These are phyloP conservation scores for Saccharomyces hybrid DNA, from an alignment of 1,139 yeast species.

Conservation along the genomic window DNA sequence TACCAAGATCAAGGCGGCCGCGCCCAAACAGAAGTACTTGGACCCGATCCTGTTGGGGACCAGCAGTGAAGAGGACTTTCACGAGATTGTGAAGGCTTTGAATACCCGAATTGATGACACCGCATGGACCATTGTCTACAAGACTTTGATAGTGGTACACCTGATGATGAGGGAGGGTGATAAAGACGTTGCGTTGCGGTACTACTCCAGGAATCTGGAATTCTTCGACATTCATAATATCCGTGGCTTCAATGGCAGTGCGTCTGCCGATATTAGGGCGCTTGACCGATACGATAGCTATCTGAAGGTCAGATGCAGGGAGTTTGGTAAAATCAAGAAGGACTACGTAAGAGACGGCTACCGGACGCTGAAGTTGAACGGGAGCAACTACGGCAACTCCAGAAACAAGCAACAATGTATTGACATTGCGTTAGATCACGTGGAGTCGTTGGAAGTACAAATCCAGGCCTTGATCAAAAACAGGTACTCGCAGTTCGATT, in stretches of 20 bases:
- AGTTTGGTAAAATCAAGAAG: slow-evolving; percentile 52
- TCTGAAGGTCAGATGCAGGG: slow-evolving; percentile 58
- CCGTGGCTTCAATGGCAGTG: slow-evolving; percentile 25
- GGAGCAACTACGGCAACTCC: neutral
- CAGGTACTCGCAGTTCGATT: slow-evolving; percentile 56
- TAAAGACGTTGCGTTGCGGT: slow-evolving; percentile 48
- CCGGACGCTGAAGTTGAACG: slow-evolving; percentile 38
- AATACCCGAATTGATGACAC: slow-evolving; percentile 59
- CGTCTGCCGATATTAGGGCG: slow-evolving; percentile 50
- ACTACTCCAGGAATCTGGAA: slow-evolving; percentile 53
- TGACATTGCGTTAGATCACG: slow-evolving; percentile 42
- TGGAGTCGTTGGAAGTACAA: slow-evolving; percentile 76
- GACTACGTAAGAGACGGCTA: slow-evolving; percentile 77
- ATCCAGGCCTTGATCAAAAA: slow-evolving; percentile 69
- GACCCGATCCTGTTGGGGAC: slow-evolving; percentile 89
- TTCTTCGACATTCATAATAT: slow-evolving; percentile 39
- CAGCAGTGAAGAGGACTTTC: slow-evolving; percentile 51
- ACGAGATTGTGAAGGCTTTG: slow-evolving; percentile 61
- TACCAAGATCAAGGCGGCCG: slow-evolving; percentile 54
- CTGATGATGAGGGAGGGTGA: slow-evolving; percentile 71
- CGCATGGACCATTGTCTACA: slow-evolving; percentile 89
- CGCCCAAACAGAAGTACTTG: slow-evolving; percentile 88
- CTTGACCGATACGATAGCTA: slow-evolving; percentile 66
- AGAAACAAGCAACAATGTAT: neutral
- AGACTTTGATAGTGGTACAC: slow-evolving; percentile 76